These are phyloP conservation scores for Yamadazyma taylorii DNA, from an alignment of 1,139 yeast genomes.

Conservation along the genomic window DNA sequence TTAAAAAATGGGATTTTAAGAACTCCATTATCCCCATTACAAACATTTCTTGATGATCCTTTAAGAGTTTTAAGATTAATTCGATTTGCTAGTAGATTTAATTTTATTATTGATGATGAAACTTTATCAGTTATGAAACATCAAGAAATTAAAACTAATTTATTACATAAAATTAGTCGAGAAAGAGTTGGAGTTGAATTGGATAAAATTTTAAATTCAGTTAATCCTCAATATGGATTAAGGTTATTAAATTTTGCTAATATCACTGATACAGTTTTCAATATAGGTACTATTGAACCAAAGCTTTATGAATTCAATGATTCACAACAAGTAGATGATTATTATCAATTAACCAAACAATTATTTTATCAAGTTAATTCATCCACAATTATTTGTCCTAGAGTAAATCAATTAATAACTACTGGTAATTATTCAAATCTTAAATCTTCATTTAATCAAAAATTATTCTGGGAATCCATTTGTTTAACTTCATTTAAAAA, in stretches of 20 bases:
- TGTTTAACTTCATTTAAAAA: conserved; percentile 51
- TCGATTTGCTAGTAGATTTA: conserved; percentile 80
- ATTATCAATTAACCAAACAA: conserved; percentile 3
- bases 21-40: conserved; percentile 82
- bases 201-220: conserved; percentile 67
- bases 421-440: conserved; percentile 6
- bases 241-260: conserved; percentile 54
- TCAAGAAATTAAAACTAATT: conserved; percentile 54
- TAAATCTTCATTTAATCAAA: conserved; percentile 14
- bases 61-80: conserved; percentile 80
- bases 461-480: conserved; percentile 48
- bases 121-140: conserved; percentile 69
- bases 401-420: conserved; percentile 17
- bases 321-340: conserved; percentile 3
- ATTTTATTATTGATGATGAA: conserved; percentile 60
- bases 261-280: conserved; percentile 61
- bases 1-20: conserved; percentile 67
- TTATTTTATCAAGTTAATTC: conserved; percentile 18
- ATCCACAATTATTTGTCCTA: conserved; percentile 23
- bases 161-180: conserved; percentile 74
- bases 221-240: conserved; percentile 65
- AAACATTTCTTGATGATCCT: conserved; percentile 93
- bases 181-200: conserved; percentile 91
- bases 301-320: conserved; percentile 5
- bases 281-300: conserved; percentile 28